A percentile compares a stretch with the other conserved stretches of the same genome.
These are phyloP conservation scores for Penicillium sp. DNA, from an alignment of 2,329 filamentous ascomycete species.

Conservation along the genomic window DNA sequence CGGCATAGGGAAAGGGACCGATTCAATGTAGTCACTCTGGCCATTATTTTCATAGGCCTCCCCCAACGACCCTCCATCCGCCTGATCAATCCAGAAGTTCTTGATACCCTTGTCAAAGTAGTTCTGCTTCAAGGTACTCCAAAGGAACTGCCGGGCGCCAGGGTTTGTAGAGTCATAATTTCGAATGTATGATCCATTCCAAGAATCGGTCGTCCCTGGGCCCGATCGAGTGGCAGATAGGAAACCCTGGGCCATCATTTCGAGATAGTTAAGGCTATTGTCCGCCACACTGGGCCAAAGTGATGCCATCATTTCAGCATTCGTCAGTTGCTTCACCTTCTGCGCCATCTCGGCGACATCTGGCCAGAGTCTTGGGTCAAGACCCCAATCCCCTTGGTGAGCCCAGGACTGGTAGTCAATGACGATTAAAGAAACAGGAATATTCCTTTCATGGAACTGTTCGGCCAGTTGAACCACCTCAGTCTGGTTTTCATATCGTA, in stretches of 20 bases:
- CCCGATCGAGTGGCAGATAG: constrained; percentile 64
- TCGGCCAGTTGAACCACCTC: constrained; percentile 62
- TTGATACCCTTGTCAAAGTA: constrained; percentile 65
- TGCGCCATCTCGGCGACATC: constrained; percentile 66
- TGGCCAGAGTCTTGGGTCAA: constrained; percentile 65
- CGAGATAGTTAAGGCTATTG: constrained; percentile 59
- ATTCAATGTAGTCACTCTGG: constrained; percentile 57
- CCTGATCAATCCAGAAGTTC: constrained; percentile 70
- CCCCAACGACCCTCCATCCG: constrained; percentile 52
- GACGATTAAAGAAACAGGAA: constrained; percentile 67
- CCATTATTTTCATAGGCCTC: constrained; percentile 43
- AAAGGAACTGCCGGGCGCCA: constrained; percentile 59
- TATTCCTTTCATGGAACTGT: constrained; percentile 55
- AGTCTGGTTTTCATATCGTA: constrained; percentile 66
- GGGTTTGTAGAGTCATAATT: constrained; percentile 66
- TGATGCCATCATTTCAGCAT: constrained; percentile 67
- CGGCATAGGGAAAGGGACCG: constrained; percentile 30
- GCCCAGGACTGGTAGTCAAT: constrained; percentile 69
- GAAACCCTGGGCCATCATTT: constrained; percentile 63
- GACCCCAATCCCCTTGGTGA: constrained; percentile 67
- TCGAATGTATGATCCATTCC: constrained; percentile 60
- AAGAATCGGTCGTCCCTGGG: constrained; percentile 59
- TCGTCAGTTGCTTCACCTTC: constrained; percentile 57
- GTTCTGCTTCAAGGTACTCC: constrained; percentile 60
- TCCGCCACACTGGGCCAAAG: constrained; percentile 69